phyloP scores from a whole-genome alignment of 1,284 basidiomycete species.

The Vanrija humicola region DNA sequence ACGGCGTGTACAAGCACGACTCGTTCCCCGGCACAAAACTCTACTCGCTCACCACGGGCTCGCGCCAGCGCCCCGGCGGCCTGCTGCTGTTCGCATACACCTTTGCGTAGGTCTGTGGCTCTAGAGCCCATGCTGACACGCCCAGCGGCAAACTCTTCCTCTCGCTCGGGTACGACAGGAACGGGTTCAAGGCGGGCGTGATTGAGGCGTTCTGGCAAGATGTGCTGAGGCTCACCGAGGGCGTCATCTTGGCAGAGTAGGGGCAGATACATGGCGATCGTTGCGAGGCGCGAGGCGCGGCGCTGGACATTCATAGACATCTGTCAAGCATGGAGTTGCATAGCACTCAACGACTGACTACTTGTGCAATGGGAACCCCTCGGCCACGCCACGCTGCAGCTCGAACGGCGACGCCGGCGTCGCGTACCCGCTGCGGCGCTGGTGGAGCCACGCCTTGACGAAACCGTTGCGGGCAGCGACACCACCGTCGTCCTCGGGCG shows the following conservation, averaged over 20 bases:
- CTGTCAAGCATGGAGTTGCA: too few species aligned
- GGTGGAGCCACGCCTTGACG: slow-evolving; percentile 44
- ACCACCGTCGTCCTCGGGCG: slow-evolving; percentile 47
- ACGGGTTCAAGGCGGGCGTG: slow-evolving; percentile 22
- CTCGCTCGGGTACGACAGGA: slow-evolving; percentile 29
- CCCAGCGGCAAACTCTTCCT: slow-evolving; percentile 17
- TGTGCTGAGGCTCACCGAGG: slow-evolving; percentile 18
- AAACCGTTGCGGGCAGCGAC: slow-evolving; percentile 48
- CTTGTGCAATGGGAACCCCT: too few species aligned
- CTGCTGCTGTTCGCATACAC: slow-evolving; percentile 73
- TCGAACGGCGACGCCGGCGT: slow-evolving; percentile 1
- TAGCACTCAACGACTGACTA: too few species aligned
- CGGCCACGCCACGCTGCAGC: neutral
- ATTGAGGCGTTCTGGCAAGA: slow-evolving; percentile 26
- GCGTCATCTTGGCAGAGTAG: slow-evolving; percentile 13
- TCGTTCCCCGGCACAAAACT: slow-evolving; percentile 56
- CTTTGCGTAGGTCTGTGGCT: neutral
- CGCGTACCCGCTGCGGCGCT: slow-evolving; percentile 11
- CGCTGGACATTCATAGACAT: too few species aligned
- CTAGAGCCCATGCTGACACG: neutral
- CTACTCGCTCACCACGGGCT: slow-evolving; percentile 69
- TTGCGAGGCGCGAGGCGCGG: too few species aligned
- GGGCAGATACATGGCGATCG: neutral
- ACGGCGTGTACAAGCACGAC: slow-evolving; percentile 67
- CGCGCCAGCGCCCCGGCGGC: slow-evolving; percentile 65